Conservation (phyloP, 1,139 yeast genomes). For the Yamadazyma taylorii region DNA sequence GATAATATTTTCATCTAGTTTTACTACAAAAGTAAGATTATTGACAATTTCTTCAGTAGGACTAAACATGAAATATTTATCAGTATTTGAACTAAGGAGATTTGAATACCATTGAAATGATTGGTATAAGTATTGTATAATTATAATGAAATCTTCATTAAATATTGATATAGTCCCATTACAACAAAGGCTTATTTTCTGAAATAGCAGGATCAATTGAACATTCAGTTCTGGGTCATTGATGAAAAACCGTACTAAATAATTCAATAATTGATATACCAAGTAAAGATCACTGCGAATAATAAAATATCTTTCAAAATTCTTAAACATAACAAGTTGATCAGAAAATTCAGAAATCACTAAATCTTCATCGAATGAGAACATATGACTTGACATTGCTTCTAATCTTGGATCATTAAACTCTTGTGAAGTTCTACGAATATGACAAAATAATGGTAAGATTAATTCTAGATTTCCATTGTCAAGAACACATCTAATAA, state of each 20-base stretch:
- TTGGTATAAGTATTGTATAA: constrained; percentile 1
- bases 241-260: constrained; percentile 1
- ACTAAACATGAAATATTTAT: background rate
- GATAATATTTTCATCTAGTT: background rate
- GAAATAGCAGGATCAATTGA: background rate
- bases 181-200: background rate
- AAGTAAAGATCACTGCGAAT: background rate
- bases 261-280: background rate
- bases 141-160: constrained; percentile 1
- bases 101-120: constrained; percentile 2
- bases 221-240: constrained; percentile 1
- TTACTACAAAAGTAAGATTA: background rate
- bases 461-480: background rate
- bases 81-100: background rate
- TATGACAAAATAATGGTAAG: background rate
- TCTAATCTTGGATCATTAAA: background rate
- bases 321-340: background rate
- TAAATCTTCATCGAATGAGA: constrained; percentile 1
- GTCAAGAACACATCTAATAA: background rate
- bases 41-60: background rate
- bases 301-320: constrained; percentile 1
- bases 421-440: background rate
- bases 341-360: background rate
- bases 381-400: background rate
- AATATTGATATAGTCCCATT: background rate